Percentiles rank a stretch among this genome's conserved stretches.
Conservation (phyloP, 1,284 basidiomycete species). For the Hymenochaete sp. region DNA sequence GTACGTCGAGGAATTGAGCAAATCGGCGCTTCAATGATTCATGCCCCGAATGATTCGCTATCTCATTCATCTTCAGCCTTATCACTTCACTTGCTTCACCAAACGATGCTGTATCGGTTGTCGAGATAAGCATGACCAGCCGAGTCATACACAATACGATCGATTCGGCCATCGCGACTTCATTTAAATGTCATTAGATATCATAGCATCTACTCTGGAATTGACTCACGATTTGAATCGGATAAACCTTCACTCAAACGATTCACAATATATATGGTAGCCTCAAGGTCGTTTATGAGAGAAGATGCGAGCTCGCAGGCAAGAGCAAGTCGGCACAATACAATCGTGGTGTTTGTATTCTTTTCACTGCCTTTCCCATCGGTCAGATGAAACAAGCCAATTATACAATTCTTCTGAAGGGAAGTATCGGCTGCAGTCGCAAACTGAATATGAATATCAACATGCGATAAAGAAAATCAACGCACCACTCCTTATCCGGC, state of each 20-base stretch:
- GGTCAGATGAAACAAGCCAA: conserved; percentile 1
- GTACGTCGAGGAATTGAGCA: too few relatives aligned
- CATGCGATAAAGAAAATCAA: neutral
- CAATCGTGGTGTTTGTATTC: conserved; percentile 1
- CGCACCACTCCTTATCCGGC: conserved; percentile 1
- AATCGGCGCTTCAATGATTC: too few relatives aligned
- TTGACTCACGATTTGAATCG: too few relatives aligned
- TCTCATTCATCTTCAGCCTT: too few relatives aligned
- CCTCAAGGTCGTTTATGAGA: too few relatives aligned
- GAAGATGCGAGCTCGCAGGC: conserved; percentile 7
- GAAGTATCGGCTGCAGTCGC: neutral
- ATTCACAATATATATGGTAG: too few relatives aligned
- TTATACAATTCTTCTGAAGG: neutral
- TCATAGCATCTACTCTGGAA: too few relatives aligned
- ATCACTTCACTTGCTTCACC: conserved; percentile 3
- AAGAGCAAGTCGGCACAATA: conserved; percentile 9
- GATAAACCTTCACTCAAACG: too few relatives aligned
- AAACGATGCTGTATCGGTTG: neutral
- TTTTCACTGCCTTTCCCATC: neutral
- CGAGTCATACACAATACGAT: conserved; percentile 61
- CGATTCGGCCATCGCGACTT: conserved; percentile 63
- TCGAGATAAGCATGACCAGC: conserved; percentile 40
- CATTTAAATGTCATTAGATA: too few relatives aligned
- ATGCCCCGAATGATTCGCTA: too few relatives aligned
- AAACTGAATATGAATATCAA: neutral